Base-by-base conservation (phyloP, 2,329 filamentous ascomycete species). In the Alternaria dauci region DNA sequence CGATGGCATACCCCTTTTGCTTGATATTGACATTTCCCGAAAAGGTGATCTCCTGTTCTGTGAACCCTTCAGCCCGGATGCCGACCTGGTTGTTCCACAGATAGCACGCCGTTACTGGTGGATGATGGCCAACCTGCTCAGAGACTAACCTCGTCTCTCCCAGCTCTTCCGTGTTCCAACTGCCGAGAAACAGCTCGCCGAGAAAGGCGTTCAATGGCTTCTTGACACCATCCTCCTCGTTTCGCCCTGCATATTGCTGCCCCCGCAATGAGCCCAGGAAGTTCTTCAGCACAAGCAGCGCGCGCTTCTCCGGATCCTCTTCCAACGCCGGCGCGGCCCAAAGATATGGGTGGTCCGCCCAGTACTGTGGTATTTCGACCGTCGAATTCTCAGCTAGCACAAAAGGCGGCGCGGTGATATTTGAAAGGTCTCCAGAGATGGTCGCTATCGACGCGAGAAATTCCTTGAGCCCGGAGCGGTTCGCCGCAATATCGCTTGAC, bases 201-300 rank as follows among this genome's bases (percentile, higher is more conserved):
- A 84, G 72, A 53, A 84, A 84, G 1, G 83, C 81, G 61, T 85
- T 85, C 48, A 85, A 68, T 0, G 83, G 83, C 63, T 85, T 86
- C 73, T 83, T 85, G 1, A 82, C 77, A 4, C 81, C 81, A 14
- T 81, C 77, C 25, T 67, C 71, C 34, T 79, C 76, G 8, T 76
- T 67, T n/a, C 80, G 74, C 4, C 81, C 81, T 2, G 79, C 80
- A 58, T 83, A 84, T 54, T 83, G 81, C 65, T 85, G 83, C 8
- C 81, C 79, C 54, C 79, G 80, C 20, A 84, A 69, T 26, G 79
- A 81, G 16, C 79, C 77, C 25, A 85, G 71, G 62, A 84, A 85
- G 76, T 82, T 84, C 63, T 83, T 83, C 16, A 84, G 71, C 0
- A 85, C 80, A 8, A 81, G 76, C 8, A 85, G 69, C 6, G 81